phyloP scores from a whole-genome alignment of 208 protist species.

The Leishmania mexicana region DNA sequence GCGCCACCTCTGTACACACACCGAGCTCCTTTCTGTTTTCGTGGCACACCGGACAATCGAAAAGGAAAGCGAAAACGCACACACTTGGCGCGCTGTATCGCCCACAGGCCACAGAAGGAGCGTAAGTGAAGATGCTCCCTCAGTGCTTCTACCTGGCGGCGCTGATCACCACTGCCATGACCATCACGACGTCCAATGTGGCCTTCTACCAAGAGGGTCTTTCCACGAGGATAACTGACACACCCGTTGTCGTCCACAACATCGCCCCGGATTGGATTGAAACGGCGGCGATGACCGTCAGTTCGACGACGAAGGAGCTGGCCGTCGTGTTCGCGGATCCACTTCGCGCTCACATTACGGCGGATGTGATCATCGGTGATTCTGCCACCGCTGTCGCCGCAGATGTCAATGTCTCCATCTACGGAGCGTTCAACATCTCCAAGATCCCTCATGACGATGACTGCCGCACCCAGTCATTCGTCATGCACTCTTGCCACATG shows the following conservation, averaged over 20 bases:
- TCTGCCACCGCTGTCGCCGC: neutral
- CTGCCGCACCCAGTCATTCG: slow-evolving; percentile 12
- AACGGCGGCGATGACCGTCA: slow-evolving; percentile 7
- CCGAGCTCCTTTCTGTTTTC: neutral
- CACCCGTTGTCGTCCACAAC: neutral
- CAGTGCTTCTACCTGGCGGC: slow-evolving; percentile 20
- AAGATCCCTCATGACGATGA: neutral
- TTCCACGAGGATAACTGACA: neutral
- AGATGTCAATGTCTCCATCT: slow-evolving; percentile 1
- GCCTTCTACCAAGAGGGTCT: slow-evolving; percentile 9
- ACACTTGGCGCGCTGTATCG: neutral
- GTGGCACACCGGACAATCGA: neutral
- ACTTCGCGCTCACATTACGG: neutral
- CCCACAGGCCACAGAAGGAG: neutral
- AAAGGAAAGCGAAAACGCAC: neutral
- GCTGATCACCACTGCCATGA: slow-evolving; percentile 17
- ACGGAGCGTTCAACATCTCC: slow-evolving; percentile 1
- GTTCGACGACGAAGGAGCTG: neutral
- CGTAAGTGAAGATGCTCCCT: neutral
- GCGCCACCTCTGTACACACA: neutral
- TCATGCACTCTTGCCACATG: slow-evolving; percentile 5
- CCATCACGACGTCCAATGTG: slow-evolving; percentile 10
- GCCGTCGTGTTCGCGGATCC: slow-evolving; percentile 9
- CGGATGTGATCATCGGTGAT: neutral
- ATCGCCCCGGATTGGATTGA: neutral